Conservation (phyloP, 2,329 filamentous ascomycete genomes). For the Fonsecaea multimorphosa region DNA sequence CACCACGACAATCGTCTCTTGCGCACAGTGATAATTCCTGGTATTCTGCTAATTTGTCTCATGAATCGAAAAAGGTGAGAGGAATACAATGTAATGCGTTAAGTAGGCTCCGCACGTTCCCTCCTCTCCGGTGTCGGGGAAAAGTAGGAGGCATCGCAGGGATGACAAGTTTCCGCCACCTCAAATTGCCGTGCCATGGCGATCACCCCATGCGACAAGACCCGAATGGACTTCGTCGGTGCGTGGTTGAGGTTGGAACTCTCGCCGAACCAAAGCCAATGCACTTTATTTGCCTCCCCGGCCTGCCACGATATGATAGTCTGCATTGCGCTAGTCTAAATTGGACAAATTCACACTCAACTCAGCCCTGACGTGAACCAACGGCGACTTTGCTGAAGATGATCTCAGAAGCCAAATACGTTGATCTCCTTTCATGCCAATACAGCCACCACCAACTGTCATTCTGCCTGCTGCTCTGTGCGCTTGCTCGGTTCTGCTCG, state of each 20-base stretch:
- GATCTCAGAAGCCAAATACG: background rate
- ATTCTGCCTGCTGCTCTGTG: background rate
- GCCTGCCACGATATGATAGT: background rate
- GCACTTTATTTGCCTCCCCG: background rate
- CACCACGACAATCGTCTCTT: constrained; percentile 5
- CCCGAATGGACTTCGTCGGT: constrained; percentile 18
- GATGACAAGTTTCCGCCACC: constrained; percentile 26
- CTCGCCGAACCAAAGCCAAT: constrained; percentile 4
- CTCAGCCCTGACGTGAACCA: constrained; percentile 18
- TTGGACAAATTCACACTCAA: constrained; percentile 2
- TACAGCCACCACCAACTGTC: constrained; percentile 12
- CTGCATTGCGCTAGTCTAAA: constrained; percentile 3
- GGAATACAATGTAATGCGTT: background rate
- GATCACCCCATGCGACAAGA: constrained; percentile 25
- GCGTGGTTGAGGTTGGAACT: background rate
- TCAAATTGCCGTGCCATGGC: constrained; percentile 11
- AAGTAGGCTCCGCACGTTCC: background rate
- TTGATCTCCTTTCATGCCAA: constrained; percentile 9
- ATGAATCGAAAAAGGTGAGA: background rate
- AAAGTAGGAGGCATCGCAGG: constrained; percentile 3
- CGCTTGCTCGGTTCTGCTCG: constrained; percentile 1
- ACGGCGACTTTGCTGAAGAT: background rate
- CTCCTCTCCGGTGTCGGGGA: constrained; percentile 11
- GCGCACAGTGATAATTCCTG: background rate
- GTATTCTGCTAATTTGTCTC: background rate